Conservation (phyloP, 352 stramenopile genomes). For the Globisporangium irregulare region DNA sequence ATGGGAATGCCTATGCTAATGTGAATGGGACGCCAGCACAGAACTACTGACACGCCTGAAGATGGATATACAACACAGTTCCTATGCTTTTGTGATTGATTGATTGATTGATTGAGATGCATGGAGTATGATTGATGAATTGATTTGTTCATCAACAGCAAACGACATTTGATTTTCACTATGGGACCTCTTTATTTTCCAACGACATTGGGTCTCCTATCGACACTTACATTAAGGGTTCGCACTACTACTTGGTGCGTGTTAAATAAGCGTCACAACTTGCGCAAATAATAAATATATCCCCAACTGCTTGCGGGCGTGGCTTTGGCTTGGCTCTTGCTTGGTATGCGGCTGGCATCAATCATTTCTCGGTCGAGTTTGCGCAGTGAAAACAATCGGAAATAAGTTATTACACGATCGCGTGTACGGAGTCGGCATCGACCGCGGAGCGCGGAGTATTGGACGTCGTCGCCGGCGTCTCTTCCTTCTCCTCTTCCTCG, state of each 20-base stretch:
- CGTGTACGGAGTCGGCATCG: conserved; percentile 1
- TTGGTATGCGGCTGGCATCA: background rate
- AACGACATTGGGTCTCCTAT: background rate
- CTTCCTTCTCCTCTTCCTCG: conserved; percentile 19
- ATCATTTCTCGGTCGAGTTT: background rate
- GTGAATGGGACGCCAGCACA: background rate
- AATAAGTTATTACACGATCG: conserved; percentile 5
- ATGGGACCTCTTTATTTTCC: background rate
- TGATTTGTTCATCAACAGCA: background rate
- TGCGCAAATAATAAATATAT: conserved; percentile 5
- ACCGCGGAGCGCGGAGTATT: background rate
- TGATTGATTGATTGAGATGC: background rate
- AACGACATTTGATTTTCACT: conserved; percentile 1
- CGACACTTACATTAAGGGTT: conserved; percentile 1
- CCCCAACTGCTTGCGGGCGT: conserved; percentile 1
- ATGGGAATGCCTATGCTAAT: too few relatives aligned
- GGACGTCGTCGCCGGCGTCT: background rate
- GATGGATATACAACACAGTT: too few relatives aligned
- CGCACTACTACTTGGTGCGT: background rate
- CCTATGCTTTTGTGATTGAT: background rate
- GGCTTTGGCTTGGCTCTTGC: background rate
- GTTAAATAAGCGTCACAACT: conserved; percentile 1
- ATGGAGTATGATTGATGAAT: background rate
- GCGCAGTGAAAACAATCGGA: background rate
- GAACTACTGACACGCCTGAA: background rate